Evolutionary conservation across 805 yeast genomes (phyloP).

Genomic region (Hanseniaspora taiwanica): DNA sequence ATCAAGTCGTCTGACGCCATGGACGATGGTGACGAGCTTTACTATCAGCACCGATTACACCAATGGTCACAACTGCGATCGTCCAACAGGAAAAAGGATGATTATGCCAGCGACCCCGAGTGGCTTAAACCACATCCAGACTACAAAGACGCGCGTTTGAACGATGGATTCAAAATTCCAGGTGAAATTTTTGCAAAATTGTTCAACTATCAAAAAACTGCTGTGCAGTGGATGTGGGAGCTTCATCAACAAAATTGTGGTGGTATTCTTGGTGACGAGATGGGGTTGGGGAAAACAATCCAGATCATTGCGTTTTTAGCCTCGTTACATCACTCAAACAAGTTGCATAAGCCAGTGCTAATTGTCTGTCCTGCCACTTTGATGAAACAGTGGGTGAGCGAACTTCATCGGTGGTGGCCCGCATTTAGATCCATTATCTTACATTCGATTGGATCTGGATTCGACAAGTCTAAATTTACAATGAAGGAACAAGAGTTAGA

Average conservation of each 20-base stretch:
- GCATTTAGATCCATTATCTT: constrained; percentile 73
- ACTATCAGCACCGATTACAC: constrained; percentile 45
- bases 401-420: constrained; percentile 97
- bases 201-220: constrained; percentile 89
- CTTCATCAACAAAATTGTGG: constrained; percentile 81
- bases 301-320: constrained; percentile 87
- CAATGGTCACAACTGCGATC: constrained; percentile 49
- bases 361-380: constrained; percentile 97
- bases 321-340: constrained; percentile 71
- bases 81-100: constrained; percentile 20
- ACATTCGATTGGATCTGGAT: constrained; percentile 87
- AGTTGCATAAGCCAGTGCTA: constrained; percentile 62
- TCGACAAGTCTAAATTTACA: constrained; percentile 30
- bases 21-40: constrained; percentile 74
- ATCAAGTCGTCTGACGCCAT: constrained; percentile 18
- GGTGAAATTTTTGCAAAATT: constrained; percentile 81
- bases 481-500: constrained; percentile 40
- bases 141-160: constrained; percentile 59
- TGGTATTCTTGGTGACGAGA: constrained; percentile 94
- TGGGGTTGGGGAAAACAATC: constrained; percentile 95
- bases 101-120: constrained; percentile 29
- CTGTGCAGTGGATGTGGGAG: constrained; percentile 97
- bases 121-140: constrained; percentile 71
- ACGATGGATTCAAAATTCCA: constrained; percentile 61
- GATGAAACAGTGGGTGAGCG: constrained; percentile 92